These are phyloP conservation scores for Xerophyta viscosa DNA, from an alignment of 106 monocot species.

Conservation along the genomic window DNA sequence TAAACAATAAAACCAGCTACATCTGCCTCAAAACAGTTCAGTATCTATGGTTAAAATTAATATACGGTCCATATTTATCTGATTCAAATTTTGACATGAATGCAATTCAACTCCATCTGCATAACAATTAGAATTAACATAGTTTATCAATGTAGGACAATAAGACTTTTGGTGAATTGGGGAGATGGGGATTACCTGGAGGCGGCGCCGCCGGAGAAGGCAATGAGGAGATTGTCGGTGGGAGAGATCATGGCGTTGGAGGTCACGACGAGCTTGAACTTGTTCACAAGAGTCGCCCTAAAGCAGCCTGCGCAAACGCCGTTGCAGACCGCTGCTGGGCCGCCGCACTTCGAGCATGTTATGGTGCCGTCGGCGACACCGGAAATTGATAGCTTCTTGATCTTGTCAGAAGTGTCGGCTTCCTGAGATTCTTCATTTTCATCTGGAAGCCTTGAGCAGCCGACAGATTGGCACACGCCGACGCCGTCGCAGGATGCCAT, in stretches of 20 bases:
- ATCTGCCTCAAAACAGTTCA: too few relatives aligned
- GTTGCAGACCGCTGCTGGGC: slow-evolving; percentile 13
- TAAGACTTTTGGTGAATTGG: too few relatives aligned
- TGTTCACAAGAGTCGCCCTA: slow-evolving; percentile 48
- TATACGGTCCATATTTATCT: too few relatives aligned
- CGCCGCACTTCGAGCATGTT: slow-evolving; percentile 71
- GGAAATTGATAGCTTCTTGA: not conserved
- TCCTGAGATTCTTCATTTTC: slow-evolving; percentile 6
- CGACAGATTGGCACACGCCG: slow-evolving; percentile 6
- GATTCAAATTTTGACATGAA: too few relatives aligned
- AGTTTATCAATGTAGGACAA: too few relatives aligned
- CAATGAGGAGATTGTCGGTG: slow-evolving; percentile 75
- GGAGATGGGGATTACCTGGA: slow-evolving; percentile 69
- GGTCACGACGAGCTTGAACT: slow-evolving; percentile 90
- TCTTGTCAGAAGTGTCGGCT: not conserved
- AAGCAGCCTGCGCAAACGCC: slow-evolving; percentile 62
- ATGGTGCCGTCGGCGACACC: not conserved
- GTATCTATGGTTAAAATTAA: too few relatives aligned
- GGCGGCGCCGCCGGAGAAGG: slow-evolving; percentile 81
- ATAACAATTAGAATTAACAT: too few relatives aligned
- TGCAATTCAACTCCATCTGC: too few relatives aligned
- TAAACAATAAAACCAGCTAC: too few relatives aligned
- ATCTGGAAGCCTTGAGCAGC: slow-evolving; percentile 2
- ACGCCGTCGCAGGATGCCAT: slow-evolving; percentile 15
- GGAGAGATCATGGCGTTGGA: slow-evolving; percentile 92